Conservation (phyloP, 75 land plant genomes). For the Pseudotsuga menziesii region DNA sequence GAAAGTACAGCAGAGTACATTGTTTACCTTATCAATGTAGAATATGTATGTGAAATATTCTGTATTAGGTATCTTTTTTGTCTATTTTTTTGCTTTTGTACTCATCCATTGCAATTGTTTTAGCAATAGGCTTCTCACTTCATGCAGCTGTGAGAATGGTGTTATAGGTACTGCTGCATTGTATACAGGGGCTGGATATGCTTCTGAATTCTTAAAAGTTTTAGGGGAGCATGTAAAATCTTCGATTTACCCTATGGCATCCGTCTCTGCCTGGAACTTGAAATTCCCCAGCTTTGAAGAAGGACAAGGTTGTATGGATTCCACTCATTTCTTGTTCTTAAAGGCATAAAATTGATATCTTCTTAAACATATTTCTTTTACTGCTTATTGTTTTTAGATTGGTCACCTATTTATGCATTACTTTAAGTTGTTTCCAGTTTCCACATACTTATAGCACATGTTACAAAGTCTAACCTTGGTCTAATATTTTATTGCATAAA, state of each 20-base stretch:
- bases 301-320: conserved; percentile 1
- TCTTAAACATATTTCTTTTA: background rate
- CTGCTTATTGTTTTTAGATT: background rate
- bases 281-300: conserved; percentile 1
- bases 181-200: conserved; percentile 1
- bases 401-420: background rate
- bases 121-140: too few species aligned
- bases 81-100: too few species aligned
- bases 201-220: conserved; percentile 2
- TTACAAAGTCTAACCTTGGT: background rate
- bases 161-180: background rate
- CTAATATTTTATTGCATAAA: background rate
- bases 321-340: background rate
- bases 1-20: too few species aligned
- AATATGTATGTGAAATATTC: too few species aligned
- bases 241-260: background rate
- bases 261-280: background rate
- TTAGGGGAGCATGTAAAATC: background rate
- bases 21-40: too few species aligned
- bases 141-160: background rate
- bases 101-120: too few species aligned
- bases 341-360: background rate
- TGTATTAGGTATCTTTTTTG: too few species aligned
- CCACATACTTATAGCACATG: background rate
- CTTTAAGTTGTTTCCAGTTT: background rate